Evolutionary conservation across 2,329 filamentous ascomycete species (phyloP).

Genomic region (Ilyonectria sp.): DNA sequence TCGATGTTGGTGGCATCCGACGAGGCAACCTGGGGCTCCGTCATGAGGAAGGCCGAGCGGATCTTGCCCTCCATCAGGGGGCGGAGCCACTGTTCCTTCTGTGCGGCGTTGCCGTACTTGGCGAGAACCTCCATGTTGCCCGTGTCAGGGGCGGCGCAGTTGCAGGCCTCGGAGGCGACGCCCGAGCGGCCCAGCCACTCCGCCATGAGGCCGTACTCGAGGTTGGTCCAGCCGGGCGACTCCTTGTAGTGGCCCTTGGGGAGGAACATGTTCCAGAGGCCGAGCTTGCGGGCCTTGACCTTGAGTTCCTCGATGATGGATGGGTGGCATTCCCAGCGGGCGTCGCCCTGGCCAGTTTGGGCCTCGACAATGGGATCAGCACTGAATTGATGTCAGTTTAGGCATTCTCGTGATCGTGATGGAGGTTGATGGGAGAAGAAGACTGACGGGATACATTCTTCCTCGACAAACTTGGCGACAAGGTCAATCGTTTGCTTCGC

Average conservation of each 20-base stretch:
- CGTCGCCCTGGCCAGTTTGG: slow-evolving; percentile 82
- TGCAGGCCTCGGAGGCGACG: slow-evolving; percentile 87
- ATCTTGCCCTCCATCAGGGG: slow-evolving; percentile 89
- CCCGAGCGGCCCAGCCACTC: slow-evolving; percentile 92
- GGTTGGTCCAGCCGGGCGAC: slow-evolving; percentile 92
- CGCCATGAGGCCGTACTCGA: slow-evolving; percentile 98
- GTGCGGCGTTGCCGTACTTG: slow-evolving; percentile 88
- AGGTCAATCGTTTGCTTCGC: slow-evolving; percentile 88
- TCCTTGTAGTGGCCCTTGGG: slow-evolving; percentile 96
- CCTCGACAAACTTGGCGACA: slow-evolving; percentile 96
- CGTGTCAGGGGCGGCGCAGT: slow-evolving; percentile 92
- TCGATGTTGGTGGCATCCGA: slow-evolving; percentile 95
- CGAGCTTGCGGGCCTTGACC: slow-evolving; percentile 83
- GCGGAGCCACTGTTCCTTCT: slow-evolving; percentile 87
- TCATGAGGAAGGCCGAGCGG: slow-evolving; percentile 93
- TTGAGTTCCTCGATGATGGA: slow-evolving; percentile 91
- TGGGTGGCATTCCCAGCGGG: slow-evolving; percentile 87
- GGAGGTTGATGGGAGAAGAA: background rate
- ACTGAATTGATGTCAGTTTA: slow-evolving; percentile 54
- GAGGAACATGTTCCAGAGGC: slow-evolving; percentile 98
- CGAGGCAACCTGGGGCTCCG: slow-evolving; percentile 89
- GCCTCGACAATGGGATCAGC: slow-evolving; percentile 86
- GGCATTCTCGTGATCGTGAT: background rate
- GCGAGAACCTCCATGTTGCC: slow-evolving; percentile 97
- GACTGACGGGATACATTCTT: slow-evolving; percentile 87